These are phyloP conservation scores for Talaromyces albobiverticillius DNA, from an alignment of 2,329 filamentous ascomycete species.

Conservation along the genomic window DNA sequence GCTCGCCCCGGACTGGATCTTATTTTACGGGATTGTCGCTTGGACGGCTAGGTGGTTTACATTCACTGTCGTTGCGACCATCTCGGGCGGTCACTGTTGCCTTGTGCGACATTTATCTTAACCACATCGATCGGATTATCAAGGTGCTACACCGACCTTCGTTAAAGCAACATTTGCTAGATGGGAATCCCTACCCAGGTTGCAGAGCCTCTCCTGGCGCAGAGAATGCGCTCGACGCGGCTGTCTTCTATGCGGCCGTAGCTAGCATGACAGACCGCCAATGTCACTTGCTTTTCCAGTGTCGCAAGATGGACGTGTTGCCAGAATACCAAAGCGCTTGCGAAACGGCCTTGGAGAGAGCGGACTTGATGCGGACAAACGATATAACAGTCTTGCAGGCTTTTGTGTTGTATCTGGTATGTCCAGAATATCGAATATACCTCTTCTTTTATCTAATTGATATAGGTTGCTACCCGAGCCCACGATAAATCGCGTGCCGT, in stretches of 20 bases:
- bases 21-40: conserved; percentile 5
- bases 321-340: conserved; percentile 17
- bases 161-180: conserved; percentile 15
- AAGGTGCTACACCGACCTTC: conserved; percentile 23
- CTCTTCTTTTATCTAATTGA: no score
- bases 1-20: background rate
- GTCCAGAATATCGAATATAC: background rate
- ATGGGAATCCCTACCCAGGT: conserved; percentile 13
- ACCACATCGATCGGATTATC: conserved; percentile 20
- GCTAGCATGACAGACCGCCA: conserved; percentile 19
- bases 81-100: conserved; percentile 6
- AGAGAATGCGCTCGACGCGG: conserved; percentile 17
- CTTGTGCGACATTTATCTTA: conserved; percentile 18
- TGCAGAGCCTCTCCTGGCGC: conserved; percentile 4
- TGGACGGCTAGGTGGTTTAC: background rate
- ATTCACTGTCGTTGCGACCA: conserved; percentile 3
- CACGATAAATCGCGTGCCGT: conserved; percentile 25
- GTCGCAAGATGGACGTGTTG: conserved; percentile 10
- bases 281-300: conserved; percentile 15
- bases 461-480: conserved; percentile 20
- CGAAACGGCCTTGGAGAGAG: conserved; percentile 18
- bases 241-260: conserved; percentile 21
- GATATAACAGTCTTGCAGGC: conserved; percentile 22
- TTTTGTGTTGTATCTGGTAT: conserved; percentile 23
- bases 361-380: conserved; percentile 16